Evolutionary conservation across 768 basidiomycete species (phyloP).

Genomic region (Macrolepiota albuminosa): DNA sequence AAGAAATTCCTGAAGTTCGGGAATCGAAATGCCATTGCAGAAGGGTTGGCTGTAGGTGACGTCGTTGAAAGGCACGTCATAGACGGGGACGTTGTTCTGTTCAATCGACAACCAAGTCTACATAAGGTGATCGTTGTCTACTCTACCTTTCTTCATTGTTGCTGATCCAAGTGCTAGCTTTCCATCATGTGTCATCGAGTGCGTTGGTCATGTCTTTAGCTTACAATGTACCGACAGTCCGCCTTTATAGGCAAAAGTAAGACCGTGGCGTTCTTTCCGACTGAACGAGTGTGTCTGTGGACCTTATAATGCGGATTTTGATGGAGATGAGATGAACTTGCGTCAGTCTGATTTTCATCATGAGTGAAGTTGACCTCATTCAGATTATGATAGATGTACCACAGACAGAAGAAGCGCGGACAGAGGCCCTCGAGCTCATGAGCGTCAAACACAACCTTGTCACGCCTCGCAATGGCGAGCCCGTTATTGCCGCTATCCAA

Average conservation of each 20-base stretch:
- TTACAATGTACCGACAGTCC: not conserved
- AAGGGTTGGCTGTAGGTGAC: constrained; percentile 81
- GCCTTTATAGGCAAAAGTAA: constrained; percentile 64
- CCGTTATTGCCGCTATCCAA: constrained; percentile 98
- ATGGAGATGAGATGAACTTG: constrained; percentile 99
- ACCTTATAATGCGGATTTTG: constrained; percentile 99
- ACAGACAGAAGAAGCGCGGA: constrained; percentile 96
- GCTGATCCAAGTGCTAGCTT: constrained; percentile 42
- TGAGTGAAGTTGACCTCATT: constrained; percentile 4
- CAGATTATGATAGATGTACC: constrained; percentile 70
- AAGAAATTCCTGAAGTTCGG: constrained; percentile 92
- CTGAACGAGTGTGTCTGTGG: constrained; percentile 99
- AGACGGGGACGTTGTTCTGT: constrained; percentile 94
- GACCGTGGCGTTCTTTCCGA: constrained; percentile 96
- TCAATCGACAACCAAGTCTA: constrained; percentile 98
- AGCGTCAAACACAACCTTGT: constrained; percentile 95
- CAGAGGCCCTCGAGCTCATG: constrained; percentile 97
- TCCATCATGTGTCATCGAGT: constrained; percentile 99
- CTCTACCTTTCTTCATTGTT: not conserved
- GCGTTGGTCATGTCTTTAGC: constrained; percentile 14
- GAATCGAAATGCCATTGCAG: constrained; percentile 75
- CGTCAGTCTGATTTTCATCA: constrained; percentile 47
- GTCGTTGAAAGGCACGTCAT: constrained; percentile 91
- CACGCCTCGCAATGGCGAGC: constrained; percentile 96
- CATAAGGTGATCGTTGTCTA: constrained; percentile 61